Evolutionary conservation across 306 rosid genomes (phyloP).

Genomic region (Carpinus fangiana): DNA sequence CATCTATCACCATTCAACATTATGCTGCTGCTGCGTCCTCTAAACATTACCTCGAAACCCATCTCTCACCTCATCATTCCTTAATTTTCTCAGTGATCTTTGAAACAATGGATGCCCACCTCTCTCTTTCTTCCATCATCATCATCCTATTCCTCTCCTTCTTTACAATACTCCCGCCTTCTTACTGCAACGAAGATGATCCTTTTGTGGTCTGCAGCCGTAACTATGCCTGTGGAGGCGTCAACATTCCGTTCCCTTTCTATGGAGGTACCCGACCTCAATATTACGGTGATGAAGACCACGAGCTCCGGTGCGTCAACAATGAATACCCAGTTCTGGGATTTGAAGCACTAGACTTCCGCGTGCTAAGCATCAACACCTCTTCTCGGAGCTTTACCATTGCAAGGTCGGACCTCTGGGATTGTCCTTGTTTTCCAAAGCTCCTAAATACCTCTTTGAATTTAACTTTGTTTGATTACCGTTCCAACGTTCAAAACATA

Average conservation of each 20-base stretch:
- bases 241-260: slow-evolving; percentile 42
- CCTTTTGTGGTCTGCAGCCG: slow-evolving; percentile 28
- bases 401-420: slow-evolving; percentile 38
- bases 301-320: slow-evolving; percentile 35
- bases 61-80: not conserved
- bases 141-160: slow-evolving; percentile 24
- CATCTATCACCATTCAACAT: too few relatives aligned
- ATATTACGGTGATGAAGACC: slow-evolving; percentile 40
- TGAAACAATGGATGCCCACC: not conserved
- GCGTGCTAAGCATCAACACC: not conserved
- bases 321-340: slow-evolving; percentile 14
- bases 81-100: not conserved
- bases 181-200: slow-evolving; percentile 16
- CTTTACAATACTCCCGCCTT: slow-evolving; percentile 17
- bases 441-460: slow-evolving; percentile 24
- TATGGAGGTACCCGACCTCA: slow-evolving; percentile 25
- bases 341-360: slow-evolving; percentile 29
- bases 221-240: slow-evolving; percentile 40
- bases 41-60: too few relatives aligned
- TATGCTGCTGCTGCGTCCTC: too few relatives aligned
- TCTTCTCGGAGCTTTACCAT: slow-evolving; percentile 18
- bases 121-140: not conserved
- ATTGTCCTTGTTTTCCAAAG: slow-evolving; percentile 16
- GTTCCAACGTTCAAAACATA: slow-evolving; percentile 14
- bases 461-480: slow-evolving; percentile 21